A percentile compares a stretch with the other conserved stretches of the same genome.
These are phyloP conservation scores for Trichoderma atrobrunneum DNA, from an alignment of 2,329 filamentous ascomycete genomes.

Conservation along the genomic window DNA sequence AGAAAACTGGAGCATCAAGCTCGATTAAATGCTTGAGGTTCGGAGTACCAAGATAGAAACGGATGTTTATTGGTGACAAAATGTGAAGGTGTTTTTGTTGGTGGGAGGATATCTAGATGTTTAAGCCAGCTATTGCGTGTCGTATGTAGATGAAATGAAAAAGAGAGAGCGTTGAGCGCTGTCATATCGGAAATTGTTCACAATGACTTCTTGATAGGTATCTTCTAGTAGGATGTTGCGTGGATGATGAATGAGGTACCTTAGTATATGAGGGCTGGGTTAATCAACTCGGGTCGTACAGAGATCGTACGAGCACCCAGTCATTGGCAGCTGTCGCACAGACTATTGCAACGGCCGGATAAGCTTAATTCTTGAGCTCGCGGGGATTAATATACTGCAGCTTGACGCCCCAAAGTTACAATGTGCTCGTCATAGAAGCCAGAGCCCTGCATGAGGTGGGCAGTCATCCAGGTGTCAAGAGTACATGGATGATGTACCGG, in stretches of 20 bases:
- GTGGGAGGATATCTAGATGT: neutral
- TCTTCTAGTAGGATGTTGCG: neutral
- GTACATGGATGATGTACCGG: neutral
- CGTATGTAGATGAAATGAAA: neutral
- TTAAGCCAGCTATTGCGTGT: neutral
- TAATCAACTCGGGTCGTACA: neutral
- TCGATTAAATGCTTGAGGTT: constrained; percentile 20
- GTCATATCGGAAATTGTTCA: neutral
- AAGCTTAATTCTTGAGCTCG: constrained; percentile 4
- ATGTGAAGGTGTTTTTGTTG: neutral
- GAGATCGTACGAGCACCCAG: neutral
- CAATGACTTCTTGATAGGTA: neutral
- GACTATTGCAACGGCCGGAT: neutral
- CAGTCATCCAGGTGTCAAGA: neutral
- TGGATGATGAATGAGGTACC: neutral
- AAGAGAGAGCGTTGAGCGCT: constrained; percentile 9
- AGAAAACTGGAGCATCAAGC: constrained; percentile 50
- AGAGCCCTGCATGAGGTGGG: neutral
- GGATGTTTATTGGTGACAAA: neutral
- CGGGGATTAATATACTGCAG: neutral
- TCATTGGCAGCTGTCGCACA: neutral
- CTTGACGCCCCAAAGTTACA: neutral
- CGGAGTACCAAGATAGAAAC: neutral
- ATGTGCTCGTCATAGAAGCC: neutral
- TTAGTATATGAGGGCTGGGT: neutral